Base-by-base conservation (phyloP, 805 yeast species). In the Candida boleticola region DNA sequence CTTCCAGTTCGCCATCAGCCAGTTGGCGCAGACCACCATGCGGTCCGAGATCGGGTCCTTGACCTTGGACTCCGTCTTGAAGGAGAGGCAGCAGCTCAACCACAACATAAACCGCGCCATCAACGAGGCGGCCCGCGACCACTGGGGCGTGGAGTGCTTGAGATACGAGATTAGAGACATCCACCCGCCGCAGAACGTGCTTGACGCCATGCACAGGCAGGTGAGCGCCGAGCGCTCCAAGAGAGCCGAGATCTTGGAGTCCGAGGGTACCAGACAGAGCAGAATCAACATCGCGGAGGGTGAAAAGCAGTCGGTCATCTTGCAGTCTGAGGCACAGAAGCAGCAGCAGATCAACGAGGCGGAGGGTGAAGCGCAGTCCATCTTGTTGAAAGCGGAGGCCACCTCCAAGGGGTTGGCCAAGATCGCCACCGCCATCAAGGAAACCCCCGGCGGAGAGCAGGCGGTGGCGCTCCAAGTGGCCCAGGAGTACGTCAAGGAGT, bases 161-260 rank as follows among this genome's bases (percentile, higher is more conserved):
- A 77, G 96, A 56, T 86, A 88, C 62, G 96, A 87, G 61, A 86
- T 87, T 64, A 77, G 89, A 56, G 96, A 87, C 58, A 87, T 87
- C 45, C 89, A 87, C 58, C 96, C 95, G 1, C 96, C 96, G 2
- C 74, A 75, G 29, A 85, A 85, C 51, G 95, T 87, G 9, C 76
- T 87, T 53, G 90, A 84, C 54, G 93, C 95, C 21, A 88, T 87
- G 96, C 95, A 87, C 63, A 78, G 92, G 58, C 95, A 85, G 63
- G 96, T 88, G 19, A 77, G 84, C 45, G 93, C 95, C 35, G 95
- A 88, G 62, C 72, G 96, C 52, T 81, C 89, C 39, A 88, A 88
- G 60, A 73, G 95, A 46, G 95, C 96, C 2, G 92, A 87, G 61
- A 87, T 87, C 50, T 74, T 87, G 57, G 95, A 87, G 55, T 80